These are phyloP conservation scores for Bipolaris bicolor DNA, from an alignment of 2,329 filamentous ascomycete species.

Conservation along the genomic window DNA sequence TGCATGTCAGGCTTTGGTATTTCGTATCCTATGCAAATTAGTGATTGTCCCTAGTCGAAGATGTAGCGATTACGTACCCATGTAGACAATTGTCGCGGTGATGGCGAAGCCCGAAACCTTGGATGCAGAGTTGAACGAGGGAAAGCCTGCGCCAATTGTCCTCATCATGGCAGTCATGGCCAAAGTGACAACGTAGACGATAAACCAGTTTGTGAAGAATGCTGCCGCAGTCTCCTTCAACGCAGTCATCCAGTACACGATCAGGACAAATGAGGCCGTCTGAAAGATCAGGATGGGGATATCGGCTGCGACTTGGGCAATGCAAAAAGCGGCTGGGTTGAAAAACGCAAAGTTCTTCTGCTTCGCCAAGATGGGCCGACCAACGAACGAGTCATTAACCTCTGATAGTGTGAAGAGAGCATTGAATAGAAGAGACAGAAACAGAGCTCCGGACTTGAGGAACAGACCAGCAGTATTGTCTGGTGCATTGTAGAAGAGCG, in stretches of 20 bases:
- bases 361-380: conserved; percentile 83
- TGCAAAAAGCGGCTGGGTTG: conserved; percentile 77
- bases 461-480: conserved; percentile 66
- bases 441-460: conserved; percentile 67
- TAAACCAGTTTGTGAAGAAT: conserved; percentile 69
- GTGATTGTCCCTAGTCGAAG: not conserved
- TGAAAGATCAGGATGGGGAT: conserved; percentile 64
- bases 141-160: conserved; percentile 71
- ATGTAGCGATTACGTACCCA: conserved; percentile 51
- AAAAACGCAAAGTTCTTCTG: conserved; percentile 86
- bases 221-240: conserved; percentile 71
- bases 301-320: conserved; percentile 70
- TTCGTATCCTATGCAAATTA: conserved; percentile 51
- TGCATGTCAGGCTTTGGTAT: conserved; percentile 58
- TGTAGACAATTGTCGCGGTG: conserved; percentile 65
- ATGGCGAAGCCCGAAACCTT: conserved; percentile 63
- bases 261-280: conserved; percentile 63
- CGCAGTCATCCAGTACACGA: conserved; percentile 84
- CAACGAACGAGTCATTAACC: conserved; percentile 63
- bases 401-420: conserved; percentile 69
- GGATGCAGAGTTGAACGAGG: conserved; percentile 62
- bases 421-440: conserved; percentile 69
- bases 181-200: conserved; percentile 47
- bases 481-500: conserved; percentile 70
- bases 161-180: conserved; percentile 85